Conservation (phyloP, 768 basidiomycete genomes). For the Hebeloma cylindrosporum region DNA sequence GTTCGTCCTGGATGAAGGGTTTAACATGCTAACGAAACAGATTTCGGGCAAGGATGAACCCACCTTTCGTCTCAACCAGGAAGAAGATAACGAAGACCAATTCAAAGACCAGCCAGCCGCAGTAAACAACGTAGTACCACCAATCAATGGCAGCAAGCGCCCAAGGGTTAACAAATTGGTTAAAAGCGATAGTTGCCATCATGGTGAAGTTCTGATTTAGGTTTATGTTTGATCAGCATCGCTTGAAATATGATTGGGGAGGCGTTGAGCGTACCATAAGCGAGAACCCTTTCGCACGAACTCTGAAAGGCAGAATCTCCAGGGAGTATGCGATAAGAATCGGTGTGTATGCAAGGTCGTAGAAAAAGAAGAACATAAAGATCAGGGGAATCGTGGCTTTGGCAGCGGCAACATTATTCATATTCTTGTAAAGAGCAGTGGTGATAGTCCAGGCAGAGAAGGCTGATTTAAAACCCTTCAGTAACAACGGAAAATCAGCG, state of each 20-base stretch:
- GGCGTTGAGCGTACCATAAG: slow-evolving; percentile 52
- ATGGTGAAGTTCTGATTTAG: slow-evolving; percentile 66
- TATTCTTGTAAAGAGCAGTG: slow-evolving; percentile 43
- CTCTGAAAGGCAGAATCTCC: slow-evolving; percentile 78
- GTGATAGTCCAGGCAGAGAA: slow-evolving; percentile 60
- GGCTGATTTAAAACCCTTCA: slow-evolving; percentile 28
- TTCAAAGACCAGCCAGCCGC: slow-evolving; percentile 65
- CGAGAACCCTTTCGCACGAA: slow-evolving; percentile 80
- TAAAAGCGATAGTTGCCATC: slow-evolving; percentile 70
- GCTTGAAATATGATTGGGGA: not conserved
- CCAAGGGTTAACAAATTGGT: slow-evolving; percentile 79
- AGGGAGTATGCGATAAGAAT: slow-evolving; percentile 62
- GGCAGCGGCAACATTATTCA: slow-evolving; percentile 40
- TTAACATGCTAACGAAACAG: slow-evolving; percentile 2
- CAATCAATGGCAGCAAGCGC: slow-evolving; percentile 59
- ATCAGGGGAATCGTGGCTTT: slow-evolving; percentile 67
- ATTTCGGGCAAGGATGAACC: slow-evolving; percentile 6
- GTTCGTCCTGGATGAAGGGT: slow-evolving; percentile 46
- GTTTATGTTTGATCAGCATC: slow-evolving; percentile 7
- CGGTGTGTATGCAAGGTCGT: slow-evolving; percentile 77
- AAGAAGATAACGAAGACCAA: slow-evolving; percentile 54
- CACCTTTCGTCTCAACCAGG: slow-evolving; percentile 65
- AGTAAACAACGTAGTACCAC: slow-evolving; percentile 63
- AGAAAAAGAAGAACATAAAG: slow-evolving; percentile 54
- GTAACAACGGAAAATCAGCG: not conserved